Base-by-base conservation (phyloP, 2,329 filamentous ascomycete genomes). In the Alternaria longipes region DNA sequence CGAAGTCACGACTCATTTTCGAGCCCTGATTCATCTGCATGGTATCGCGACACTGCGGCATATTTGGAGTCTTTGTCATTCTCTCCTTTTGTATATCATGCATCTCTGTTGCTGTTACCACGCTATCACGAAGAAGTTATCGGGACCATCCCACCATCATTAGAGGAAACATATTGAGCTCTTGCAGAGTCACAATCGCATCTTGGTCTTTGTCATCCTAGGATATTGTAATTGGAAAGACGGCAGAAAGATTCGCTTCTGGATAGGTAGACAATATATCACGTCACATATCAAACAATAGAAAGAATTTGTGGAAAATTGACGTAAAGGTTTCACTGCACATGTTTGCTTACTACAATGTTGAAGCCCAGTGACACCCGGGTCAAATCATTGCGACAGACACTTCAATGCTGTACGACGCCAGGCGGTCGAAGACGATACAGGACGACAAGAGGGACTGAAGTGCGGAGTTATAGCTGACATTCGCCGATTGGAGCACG, bases 41-140 rank as follows among this genome's bases (percentile, higher is more conserved):
- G 26, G 56, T 45, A 59, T 59, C 14, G 56, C 56, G 26, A 38
- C 50, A 49, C 42, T 50, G 16, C 50, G 45, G 50, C 56, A 59
- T 41, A 59, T 54, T 34, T 12, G 56, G 56, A 32, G 56, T 59
- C 36, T 59, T 28, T 42, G 20, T 54, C 50, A 44, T 26, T 38
- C 24, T 24, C 56, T 53, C 11, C 18, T 49, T 44, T 38, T 56
- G 56, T 44, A 59, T 45, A 55, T 36, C 26, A 20, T 45, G 52
- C 44, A 50, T 26, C 34, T 42, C 38, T 20, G 16, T 30, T 22
- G 24, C 8, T 20, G 8, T 42, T 47, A 8, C 32, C 49, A 36
- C 45, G 42, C 56, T 28, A 50, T 44, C 22, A 50, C 18, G 44
- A 54, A 56, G 18, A 42, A 47, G 8, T 32, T 24, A 9, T 42